Evolutionary conservation across 495 filamentous ascomycete genomes (phyloP), one percentile per base, ranked within the genome.

Genomic region (Penicillium cinerascens): DNA sequence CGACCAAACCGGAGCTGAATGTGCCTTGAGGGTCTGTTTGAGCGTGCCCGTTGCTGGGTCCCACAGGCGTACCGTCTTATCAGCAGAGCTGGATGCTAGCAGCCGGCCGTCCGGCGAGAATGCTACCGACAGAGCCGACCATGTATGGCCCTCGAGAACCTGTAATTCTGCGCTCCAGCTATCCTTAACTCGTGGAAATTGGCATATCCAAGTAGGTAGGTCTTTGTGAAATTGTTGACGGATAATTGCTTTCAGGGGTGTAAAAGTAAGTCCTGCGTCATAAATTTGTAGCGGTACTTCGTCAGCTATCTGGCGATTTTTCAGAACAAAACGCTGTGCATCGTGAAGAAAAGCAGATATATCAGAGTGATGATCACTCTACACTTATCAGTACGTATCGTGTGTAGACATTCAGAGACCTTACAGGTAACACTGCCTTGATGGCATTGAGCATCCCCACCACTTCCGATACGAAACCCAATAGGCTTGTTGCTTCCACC

Each of bases 21-120:
- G 63, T 26, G 60, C 49, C 47, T 65, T 52, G 11, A 67, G 44
- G 11, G 37, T 64, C 54, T 60, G 54, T 9, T 44, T 26, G 9
- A 55, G 27, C 0, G 17, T 37, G 16, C 46, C 51, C 1, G 56
- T 59, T 2, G 39, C 7, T 0, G 25, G 0, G 51, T 75, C 60
- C 71, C 67, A 73, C 35, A 73, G 48, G 42, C 47, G 54, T 6
- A 72, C 49, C 37, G 48, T 56, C 0, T 47, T 35, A 44, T 72
- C 66, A 10, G 3, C 0, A 1, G 49, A 61, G 40, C 49, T 42
- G 1, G 64, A 58, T 9, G 62, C 64, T n/a, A 67, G 39, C 1
- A 52, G 27, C 21, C 4, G 44, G 26, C 51, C 39, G 8, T 47
- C 40, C 5, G 45, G 44, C 15, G 55, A 58, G 41, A 58, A 58